These are phyloP conservation scores for Cadophora sp. DNA, from an alignment of 2,329 filamentous ascomycete species.

Conservation along the genomic window DNA sequence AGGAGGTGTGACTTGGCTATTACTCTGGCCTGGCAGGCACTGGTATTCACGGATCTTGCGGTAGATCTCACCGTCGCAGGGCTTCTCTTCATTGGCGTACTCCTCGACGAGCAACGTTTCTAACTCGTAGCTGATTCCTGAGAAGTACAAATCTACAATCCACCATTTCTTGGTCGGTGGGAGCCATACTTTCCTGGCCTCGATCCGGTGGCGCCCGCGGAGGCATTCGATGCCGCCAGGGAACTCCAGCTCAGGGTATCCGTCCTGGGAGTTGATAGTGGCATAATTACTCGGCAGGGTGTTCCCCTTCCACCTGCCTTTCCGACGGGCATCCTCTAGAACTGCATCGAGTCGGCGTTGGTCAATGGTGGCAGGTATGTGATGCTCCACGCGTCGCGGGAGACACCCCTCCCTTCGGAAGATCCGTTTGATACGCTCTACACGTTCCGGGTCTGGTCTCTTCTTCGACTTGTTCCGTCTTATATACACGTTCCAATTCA, in stretches of 20 bases:
- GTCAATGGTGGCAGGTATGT: conserved; percentile 79
- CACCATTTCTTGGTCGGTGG: conserved; percentile 32
- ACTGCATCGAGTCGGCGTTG: conserved; percentile 85
- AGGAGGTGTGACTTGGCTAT: conserved; percentile 16
- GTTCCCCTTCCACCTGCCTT: conserved; percentile 16
- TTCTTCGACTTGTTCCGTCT: conserved; percentile 19
- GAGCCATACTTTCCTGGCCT: conserved; percentile 31
- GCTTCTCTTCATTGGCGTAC: conserved; percentile 42
- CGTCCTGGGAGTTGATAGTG: too few relatives aligned
- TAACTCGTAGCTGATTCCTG: conserved; percentile 36
- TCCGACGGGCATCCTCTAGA: conserved; percentile 61
- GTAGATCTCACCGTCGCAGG: conserved; percentile 35
- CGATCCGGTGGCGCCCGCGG: conserved; percentile 23
- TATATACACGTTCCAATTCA: conserved; percentile 28
- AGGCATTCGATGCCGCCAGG: too few relatives aligned
- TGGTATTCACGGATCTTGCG: conserved; percentile 33
- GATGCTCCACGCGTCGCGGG: conserved; percentile 19
- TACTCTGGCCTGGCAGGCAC: conserved; percentile 2
- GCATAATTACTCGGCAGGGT: conserved; percentile 10
- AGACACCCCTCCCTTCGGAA: conserved; percentile 27
- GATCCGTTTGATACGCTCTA: conserved; percentile 27
- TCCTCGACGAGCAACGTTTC: conserved; percentile 41
- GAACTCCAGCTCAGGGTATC: too few relatives aligned
- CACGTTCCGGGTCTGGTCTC: conserved; percentile 20
- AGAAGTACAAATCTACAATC: conserved; percentile 36